phyloP scores from a whole-genome alignment of 2,329 filamentous ascomycete species.

The Penicillium sp. region DNA sequence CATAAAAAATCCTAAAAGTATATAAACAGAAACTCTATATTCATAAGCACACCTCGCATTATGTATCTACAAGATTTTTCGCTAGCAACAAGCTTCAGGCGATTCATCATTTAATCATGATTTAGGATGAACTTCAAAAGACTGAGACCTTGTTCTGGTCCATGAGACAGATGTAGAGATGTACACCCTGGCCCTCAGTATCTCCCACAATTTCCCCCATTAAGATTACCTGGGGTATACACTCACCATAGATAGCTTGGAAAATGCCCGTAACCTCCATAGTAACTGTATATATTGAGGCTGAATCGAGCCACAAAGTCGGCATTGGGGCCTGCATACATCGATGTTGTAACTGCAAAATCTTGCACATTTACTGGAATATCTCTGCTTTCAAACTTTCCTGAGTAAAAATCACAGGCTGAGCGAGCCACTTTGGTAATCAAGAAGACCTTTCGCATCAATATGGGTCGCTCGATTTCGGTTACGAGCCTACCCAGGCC shows the following conservation, averaged over 20 bases:
- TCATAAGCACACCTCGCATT: neutral
- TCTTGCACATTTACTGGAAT: neutral
- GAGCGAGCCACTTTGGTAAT: neutral
- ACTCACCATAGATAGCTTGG: neutral
- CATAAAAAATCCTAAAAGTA: neutral
- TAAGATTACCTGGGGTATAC: neutral
- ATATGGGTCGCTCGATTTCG: neutral
- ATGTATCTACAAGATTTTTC: neutral
- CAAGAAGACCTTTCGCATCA: neutral
- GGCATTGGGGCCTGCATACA: too few species aligned
- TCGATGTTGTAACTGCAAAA: neutral
- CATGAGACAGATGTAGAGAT: neutral
- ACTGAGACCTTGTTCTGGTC: neutral
- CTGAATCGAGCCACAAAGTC: too few species aligned
- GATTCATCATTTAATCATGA: neutral
- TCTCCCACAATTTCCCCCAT: neutral
- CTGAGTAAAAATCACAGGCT: neutral
- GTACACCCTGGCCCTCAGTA: neutral
- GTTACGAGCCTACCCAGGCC: neutral
- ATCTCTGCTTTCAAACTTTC: neutral
- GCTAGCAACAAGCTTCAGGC: neutral
- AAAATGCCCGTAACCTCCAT: neutral
- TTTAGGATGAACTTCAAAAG: neutral
- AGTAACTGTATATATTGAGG: neutral
- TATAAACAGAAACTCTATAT: neutral